phyloP scores from a whole-genome alignment of 2,329 filamentous ascomycete species.

The Fusarium abutilonis region DNA sequence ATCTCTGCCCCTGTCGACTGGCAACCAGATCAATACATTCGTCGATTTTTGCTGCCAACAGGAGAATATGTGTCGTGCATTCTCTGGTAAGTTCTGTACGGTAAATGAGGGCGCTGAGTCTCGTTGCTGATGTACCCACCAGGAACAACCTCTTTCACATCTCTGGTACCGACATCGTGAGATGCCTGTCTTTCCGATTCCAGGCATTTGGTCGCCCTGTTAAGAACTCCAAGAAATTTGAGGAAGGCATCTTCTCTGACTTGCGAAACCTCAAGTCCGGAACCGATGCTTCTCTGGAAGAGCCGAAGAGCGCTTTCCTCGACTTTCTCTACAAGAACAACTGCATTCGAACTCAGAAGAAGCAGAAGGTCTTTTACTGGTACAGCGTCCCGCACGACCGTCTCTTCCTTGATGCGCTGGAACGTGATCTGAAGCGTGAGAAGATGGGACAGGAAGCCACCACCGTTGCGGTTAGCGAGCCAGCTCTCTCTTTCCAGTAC shows the following conservation, averaged over 20 bases:
- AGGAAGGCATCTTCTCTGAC: constrained; percentile 99
- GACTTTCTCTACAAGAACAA: constrained; percentile 99
- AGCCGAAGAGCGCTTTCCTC: constrained; percentile 97
- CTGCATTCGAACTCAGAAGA: constrained; percentile 99
- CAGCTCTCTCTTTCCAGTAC: constrained; percentile 97
- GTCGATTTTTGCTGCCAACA: constrained; percentile 92
- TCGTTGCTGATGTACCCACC: constrained; percentile 6
- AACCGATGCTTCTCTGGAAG: constrained; percentile 96
- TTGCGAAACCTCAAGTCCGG: constrained; percentile 97
- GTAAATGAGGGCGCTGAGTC: background rate
- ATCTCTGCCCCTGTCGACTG: constrained; percentile 98
- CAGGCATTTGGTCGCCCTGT: constrained; percentile 98
- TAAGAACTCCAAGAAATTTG: constrained; percentile 99
- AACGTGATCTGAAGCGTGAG: constrained; percentile 97
- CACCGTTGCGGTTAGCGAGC: constrained; percentile 95
- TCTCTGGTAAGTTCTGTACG: constrained; percentile 68
- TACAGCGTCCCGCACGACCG: constrained; percentile 98
- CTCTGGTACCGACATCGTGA: constrained; percentile 97
- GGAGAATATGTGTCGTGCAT: constrained; percentile 99
- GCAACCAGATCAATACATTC: constrained; percentile 95
- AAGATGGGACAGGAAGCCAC: constrained; percentile 99
- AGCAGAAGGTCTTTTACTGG: constrained; percentile 99
- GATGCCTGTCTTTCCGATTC: constrained; percentile 97
- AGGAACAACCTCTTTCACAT: constrained; percentile 98
- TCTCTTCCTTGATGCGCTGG: constrained; percentile 94